Base-by-base conservation (phyloP, 2,329 filamentous ascomycete species). In the Botrytis aclada region DNA sequence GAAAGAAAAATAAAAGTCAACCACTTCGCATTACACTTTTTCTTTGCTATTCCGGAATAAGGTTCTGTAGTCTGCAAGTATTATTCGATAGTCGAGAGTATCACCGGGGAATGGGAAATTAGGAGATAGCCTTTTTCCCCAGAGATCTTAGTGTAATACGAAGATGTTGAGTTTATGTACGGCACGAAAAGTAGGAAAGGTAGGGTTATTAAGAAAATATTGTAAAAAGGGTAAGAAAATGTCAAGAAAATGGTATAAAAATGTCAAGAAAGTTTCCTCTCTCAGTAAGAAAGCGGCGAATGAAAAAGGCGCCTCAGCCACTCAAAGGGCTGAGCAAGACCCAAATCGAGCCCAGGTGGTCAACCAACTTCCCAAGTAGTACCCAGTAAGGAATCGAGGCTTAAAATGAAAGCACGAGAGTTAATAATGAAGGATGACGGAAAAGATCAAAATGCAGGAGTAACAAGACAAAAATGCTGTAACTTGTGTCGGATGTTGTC, bases 291-390 rank as follows among this genome's bases (percentile, higher is more conserved):
- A 54, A 65, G 34, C 69, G 69, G 60, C 60, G 60, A 65, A 65
- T 47, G 22, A 69, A 51, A 72, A 60, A 56, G 51, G 62, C 70
- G 63, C 70, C 63, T 72, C 70, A 69, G 70, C 70, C 70, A 60
- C 70, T 69, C 4, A 37, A 72, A 45, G 41, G 63, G 63, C 63
- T 72, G 70, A 72, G 70, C 69, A 69, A 72, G 62, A 72, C 25
- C 25, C 51, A 61, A 60, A 58, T 54, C 58, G 47, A 45, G 14
- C 12, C 63, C 29, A 67, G 29, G 65, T 60, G 18, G 41, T 58
- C 29, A 61, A 65, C 43, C 61, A 65, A 29, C 8, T 34, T 41
- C 14, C n/a, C 3, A 56, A 29, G 51, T 54, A 29, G 22, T 54
- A 41, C 70, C 61, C 16, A 60, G 29, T 43, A 4, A 37, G 62